Conservation (phyloP, 352 stramenopile species). For the Phytophthora brassicae region DNA sequence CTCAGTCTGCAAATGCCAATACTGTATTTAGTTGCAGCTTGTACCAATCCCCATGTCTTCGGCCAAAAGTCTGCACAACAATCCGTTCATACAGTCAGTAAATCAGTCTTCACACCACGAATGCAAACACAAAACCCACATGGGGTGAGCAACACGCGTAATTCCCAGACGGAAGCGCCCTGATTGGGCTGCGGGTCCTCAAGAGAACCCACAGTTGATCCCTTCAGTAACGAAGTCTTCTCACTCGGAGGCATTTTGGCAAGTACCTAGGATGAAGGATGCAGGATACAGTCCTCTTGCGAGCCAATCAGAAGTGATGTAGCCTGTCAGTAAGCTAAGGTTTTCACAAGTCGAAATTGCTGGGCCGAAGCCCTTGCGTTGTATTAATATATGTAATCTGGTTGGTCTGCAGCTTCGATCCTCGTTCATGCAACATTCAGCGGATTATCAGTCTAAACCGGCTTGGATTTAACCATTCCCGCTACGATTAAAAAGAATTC, state of each 20-base stretch:
- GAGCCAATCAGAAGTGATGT: conserved; percentile 25
- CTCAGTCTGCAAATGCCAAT: not conserved
- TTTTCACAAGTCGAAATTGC: no score
- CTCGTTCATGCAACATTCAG: no score
- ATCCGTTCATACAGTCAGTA: conserved; percentile 5
- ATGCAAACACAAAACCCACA: conserved; percentile 36
- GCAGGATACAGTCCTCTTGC: no score
- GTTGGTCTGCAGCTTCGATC: no score
- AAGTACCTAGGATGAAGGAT: conserved; percentile 18
- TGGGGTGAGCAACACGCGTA: conserved; percentile 69
- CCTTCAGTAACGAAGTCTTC: conserved; percentile 41
- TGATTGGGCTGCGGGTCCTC: conserved; percentile 28
- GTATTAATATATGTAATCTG: no score
- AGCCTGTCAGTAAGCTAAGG: no score
- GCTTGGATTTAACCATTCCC: no score
- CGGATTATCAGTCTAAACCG: no score
- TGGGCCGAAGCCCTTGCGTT: no score
- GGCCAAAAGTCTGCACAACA: conserved; percentile 66
- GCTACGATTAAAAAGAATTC: no score
- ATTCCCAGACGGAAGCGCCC: conserved; percentile 52
- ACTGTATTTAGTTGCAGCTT: not conserved
- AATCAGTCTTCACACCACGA: not conserved
- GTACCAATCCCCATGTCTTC: conserved; percentile 62
- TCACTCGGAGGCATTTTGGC: conserved; percentile 38
- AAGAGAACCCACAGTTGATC: conserved; percentile 14